Evolutionary conservation across 768 basidiomycete genomes (phyloP), one percentile per base, ranked within the genome.

Genomic region (Russula virescens): DNA sequence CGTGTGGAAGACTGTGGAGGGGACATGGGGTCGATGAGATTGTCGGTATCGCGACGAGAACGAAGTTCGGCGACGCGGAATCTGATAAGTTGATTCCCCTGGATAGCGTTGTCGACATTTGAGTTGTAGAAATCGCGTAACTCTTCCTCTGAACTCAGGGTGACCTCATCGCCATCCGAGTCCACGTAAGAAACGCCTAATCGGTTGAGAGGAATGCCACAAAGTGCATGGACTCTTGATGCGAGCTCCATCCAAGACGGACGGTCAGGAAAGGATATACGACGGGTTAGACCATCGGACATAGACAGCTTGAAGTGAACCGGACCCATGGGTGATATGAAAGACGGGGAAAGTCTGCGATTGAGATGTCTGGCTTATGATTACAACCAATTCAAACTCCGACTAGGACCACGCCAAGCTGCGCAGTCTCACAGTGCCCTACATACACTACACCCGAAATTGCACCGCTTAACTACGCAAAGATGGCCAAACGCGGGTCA

Each of bases 131-230:
- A 89, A 62, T 91, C 89, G 58, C 80, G 79, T n/a, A 92, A 81
- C 72, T 93, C 91, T 38, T 85, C 85, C 58, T 89, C 79, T 4
- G 89, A 83, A 73, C 83, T 88, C 60, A 91, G 77, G 13, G 89
- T 91, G 64, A 93, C 83, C 63, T 86, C 83, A 69, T 92, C 91
- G 43, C 82, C 80, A 69, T 92, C 89, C 35, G 71, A 71, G 72
- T 93, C 91, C 53, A 85, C 63, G 72, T 93, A 92, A 35, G 86
- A 84, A 38, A 89, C 84, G 2, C 78, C 88, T 55, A 91, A 75
- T 55, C 79, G 79, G 61, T 81, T 80, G 58, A 73, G 58, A 3
- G 87, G 81, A 45, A 92, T 85, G 49, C 70, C 70, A 72, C 77
- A 83, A 71, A 91, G 60, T 77, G 73, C 26, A 50, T 80, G 77